These are phyloP conservation scores for Teunomyces lycoperdinae DNA, from an alignment of 805 yeast genomes.

Conservation along the genomic window DNA sequence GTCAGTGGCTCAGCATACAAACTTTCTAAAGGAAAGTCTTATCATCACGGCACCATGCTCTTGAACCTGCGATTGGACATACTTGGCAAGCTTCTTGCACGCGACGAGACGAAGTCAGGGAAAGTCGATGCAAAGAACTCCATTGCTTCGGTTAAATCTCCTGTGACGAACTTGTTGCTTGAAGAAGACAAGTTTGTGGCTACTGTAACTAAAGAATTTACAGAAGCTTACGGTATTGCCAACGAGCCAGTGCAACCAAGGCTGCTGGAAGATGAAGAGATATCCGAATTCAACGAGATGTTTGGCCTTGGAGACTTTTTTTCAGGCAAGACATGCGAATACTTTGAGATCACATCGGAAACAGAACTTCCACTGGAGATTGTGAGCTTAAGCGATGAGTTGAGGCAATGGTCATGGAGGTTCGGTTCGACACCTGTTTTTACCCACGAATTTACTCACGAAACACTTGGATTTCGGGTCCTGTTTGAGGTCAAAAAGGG, in stretches of 20 bases:
- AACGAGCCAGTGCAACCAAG: not conserved
- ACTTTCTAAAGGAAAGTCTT: conserved; percentile 73
- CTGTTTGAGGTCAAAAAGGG: conserved; percentile 47
- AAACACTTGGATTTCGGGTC: conserved; percentile 28
- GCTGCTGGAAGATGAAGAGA: conserved; percentile 6
- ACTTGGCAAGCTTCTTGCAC: conserved; percentile 57
- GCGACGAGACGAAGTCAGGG: conserved; percentile 40
- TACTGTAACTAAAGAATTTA: conserved; percentile 41
- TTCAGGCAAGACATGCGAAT: conserved; percentile 7
- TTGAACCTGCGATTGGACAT: conserved; percentile 60
- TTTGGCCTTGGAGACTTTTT: conserved; percentile 32
- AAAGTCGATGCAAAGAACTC: conserved; percentile 45
- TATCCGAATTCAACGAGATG: conserved; percentile 28
- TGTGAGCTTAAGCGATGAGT: conserved; percentile 31
- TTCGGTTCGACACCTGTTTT: conserved; percentile 78
- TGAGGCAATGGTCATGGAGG: conserved; percentile 69
- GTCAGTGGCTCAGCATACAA: conserved; percentile 94
- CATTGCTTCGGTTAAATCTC: conserved; percentile 76
- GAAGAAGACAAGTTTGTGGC: conserved; percentile 45
- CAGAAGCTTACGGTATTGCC: conserved; percentile 22
- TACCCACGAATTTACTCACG: conserved; percentile 43
- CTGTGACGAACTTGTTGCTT: conserved; percentile 65
- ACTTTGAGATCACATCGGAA: conserved; percentile 20
- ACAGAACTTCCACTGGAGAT: conserved; percentile 41
- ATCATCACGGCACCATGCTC: conserved; percentile 97